Conservation (phyloP, 1,139 yeast species). For the Diutina scorzettiae region DNA sequence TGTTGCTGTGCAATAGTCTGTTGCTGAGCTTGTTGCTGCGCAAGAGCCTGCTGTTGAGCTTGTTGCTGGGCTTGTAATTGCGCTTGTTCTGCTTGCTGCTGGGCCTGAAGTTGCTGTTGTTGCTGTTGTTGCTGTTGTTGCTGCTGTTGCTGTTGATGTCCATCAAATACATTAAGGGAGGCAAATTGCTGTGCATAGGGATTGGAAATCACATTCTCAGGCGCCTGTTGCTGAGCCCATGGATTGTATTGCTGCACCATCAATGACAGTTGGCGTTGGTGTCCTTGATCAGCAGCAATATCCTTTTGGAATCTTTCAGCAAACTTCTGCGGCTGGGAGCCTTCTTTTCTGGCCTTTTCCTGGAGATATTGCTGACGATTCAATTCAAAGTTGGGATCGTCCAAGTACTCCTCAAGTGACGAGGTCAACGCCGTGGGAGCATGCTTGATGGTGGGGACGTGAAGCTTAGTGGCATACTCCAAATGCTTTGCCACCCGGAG, state of each 20-base stretch:
- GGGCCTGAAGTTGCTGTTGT: slow-evolving; percentile 11
- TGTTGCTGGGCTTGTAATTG: slow-evolving; percentile 9
- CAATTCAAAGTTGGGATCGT: slow-evolving; percentile 73
- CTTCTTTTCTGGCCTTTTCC: slow-evolving; percentile 26
- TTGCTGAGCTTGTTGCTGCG: slow-evolving; percentile 9
- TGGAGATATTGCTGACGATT: slow-evolving; percentile 69
- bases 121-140: slow-evolving; percentile 10
- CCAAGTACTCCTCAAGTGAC: slow-evolving; percentile 77
- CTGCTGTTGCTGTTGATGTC: neutral
- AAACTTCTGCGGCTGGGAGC: neutral
- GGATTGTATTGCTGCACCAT: slow-evolving; percentile 35
- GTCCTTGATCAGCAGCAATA: neutral
- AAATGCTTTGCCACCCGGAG: slow-evolving; percentile 81
- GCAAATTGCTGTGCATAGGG: slow-evolving; percentile 1
- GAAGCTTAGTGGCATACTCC: slow-evolving; percentile 76
- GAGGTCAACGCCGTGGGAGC: slow-evolving; percentile 91
- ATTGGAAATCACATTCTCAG: neutral
- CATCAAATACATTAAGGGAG: neutral
- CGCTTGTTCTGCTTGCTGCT: slow-evolving; percentile 6
- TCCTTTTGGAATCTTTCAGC: neutral
- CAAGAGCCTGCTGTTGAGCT: slow-evolving; percentile 9
- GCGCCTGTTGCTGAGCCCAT: slow-evolving; percentile 15
- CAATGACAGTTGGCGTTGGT: slow-evolving; percentile 17
- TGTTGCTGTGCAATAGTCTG: slow-evolving; percentile 10
- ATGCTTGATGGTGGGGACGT: slow-evolving; percentile 92